These are phyloP conservation scores for Fusarium penzigii DNA, from an alignment of 2,329 filamentous ascomycete species.

Conservation along the genomic window DNA sequence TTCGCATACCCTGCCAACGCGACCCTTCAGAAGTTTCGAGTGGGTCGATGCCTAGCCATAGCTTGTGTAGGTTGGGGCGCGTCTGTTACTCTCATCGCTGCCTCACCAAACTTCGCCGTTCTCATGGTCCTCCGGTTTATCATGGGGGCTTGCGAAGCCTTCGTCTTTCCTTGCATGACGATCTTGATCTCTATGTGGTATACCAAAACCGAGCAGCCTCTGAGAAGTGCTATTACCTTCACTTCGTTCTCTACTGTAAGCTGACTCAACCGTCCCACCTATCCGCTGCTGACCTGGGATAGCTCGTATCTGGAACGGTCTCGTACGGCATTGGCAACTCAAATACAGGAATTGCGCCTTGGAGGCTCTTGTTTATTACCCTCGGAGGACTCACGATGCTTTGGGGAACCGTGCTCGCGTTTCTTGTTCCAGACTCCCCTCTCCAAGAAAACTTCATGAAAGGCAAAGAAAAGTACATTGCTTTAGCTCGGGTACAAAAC, in stretches of 20 bases:
- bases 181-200: slow-evolving; percentile 9
- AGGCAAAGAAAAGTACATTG: slow-evolving; percentile 32
- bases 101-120: slow-evolving; percentile 33
- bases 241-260: slow-evolving; percentile 7
- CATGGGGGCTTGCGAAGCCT: slow-evolving; percentile 27
- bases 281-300: background rate
- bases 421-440: slow-evolving; percentile 26
- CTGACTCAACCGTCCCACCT: background rate
- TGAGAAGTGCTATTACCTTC: slow-evolving; percentile 5
- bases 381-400: slow-evolving; percentile 22
- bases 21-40: slow-evolving; percentile 4
- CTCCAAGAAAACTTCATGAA: slow-evolving; percentile 30
- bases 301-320: slow-evolving; percentile 26
- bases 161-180: slow-evolving; percentile 1
- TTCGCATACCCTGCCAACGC: slow-evolving; percentile 4
- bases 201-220: slow-evolving; percentile 9
- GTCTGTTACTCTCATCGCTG: slow-evolving; percentile 43
- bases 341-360: slow-evolving; percentile 18
- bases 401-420: slow-evolving; percentile 22
- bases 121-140: slow-evolving; percentile 27
- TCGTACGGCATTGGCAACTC: slow-evolving; percentile 34
- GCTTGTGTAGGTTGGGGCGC: slow-evolving; percentile 25
- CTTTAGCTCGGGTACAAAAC: slow-evolving; percentile 32
- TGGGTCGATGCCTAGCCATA: background rate
- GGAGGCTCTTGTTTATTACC: slow-evolving; percentile 34